A percentile compares a stretch with the other conserved stretches of the same genome.
phyloP scores from a whole-genome alignment of 352 stramenopile species.

The Pythium apleroticum region DNA sequence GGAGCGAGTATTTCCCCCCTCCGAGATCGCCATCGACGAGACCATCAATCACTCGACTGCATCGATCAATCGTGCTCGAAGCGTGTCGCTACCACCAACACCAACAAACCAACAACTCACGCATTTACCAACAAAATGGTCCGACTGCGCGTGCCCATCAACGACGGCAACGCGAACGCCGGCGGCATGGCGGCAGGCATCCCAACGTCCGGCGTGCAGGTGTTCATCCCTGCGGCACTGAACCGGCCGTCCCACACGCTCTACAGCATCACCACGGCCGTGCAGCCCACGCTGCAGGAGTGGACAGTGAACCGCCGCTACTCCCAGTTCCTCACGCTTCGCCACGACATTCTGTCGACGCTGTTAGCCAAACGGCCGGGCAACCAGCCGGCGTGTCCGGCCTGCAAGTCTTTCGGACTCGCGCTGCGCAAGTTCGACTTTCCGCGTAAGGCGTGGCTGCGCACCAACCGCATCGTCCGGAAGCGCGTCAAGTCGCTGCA shows the following conservation, averaged over 20 bases:
- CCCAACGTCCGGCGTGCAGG: slow-evolving; percentile 49
- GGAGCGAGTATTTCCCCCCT: slow-evolving; percentile 1
- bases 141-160: slow-evolving; percentile 18
- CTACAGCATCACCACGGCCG: slow-evolving; percentile 81
- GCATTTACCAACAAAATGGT: slow-evolving; percentile 8
- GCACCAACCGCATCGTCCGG: slow-evolving; percentile 72
- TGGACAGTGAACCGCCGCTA: slow-evolving; percentile 87
- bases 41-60: neutral
- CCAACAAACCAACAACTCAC: neutral
- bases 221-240: slow-evolving; percentile 80
- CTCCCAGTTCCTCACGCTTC: slow-evolving; percentile 83
- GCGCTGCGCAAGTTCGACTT: slow-evolving; percentile 66
- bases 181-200: neutral
- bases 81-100: neutral
- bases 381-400: slow-evolving; percentile 43
- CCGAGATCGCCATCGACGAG: neutral
- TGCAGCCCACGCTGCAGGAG: slow-evolving; percentile 76
- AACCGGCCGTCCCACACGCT: slow-evolving; percentile 83
- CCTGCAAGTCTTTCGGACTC: slow-evolving; percentile 63
- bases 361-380: slow-evolving; percentile 24
- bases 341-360: slow-evolving; percentile 59
- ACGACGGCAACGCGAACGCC: slow-evolving; percentile 21
- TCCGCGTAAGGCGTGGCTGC: slow-evolving; percentile 63
- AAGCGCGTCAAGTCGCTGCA: slow-evolving; percentile 65
- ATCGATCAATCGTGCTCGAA: neutral